These are phyloP conservation scores for Phyllostachys edulis DNA, from an alignment of 176 grass and related monocot genomes.

Conservation along the genomic window DNA sequence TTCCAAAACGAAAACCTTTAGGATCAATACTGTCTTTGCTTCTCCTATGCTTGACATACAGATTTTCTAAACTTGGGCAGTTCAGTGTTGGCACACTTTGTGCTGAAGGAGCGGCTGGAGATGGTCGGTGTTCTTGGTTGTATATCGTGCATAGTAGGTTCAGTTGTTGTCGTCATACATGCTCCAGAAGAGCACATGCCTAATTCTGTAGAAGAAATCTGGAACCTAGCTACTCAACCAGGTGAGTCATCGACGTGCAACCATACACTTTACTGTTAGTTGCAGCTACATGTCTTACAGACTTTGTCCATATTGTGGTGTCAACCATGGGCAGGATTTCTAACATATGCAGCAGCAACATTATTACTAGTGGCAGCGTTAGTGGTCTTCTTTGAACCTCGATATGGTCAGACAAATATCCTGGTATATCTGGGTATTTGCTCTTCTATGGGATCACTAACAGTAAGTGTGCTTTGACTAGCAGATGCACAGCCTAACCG, in stretches of 20 bases:
- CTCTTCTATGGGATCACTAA: constrained; percentile 93
- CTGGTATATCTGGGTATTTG: constrained; percentile 92
- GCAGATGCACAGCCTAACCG: not conserved
- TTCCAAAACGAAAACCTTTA: not conserved
- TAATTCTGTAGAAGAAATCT: constrained; percentile 82
- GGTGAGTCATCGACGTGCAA: constrained; percentile 30
- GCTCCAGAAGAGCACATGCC: constrained; percentile 78
- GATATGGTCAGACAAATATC: constrained; percentile 89
- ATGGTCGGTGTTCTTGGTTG: constrained; percentile 83
- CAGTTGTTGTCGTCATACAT: constrained; percentile 86
- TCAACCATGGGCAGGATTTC: constrained; percentile 60
- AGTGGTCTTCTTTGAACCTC: constrained; percentile 73
- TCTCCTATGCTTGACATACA: not conserved
- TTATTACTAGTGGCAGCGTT: constrained; percentile 55
- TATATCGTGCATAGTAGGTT: constrained; percentile 87
- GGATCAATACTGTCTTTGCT: not conserved
- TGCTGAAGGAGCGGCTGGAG: constrained; percentile 79
- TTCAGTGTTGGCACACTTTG: constrained; percentile 77
- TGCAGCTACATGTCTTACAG: not conserved
- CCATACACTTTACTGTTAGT: not conserved
- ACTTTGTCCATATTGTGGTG: constrained; percentile 17
- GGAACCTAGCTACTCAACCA: constrained; percentile 84
- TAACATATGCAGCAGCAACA: constrained; percentile 62
- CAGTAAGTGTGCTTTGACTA: constrained; percentile 50
- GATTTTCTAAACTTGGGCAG: constrained; percentile 29